A percentile compares a stretch with the other conserved stretches of the same genome.
These are phyloP conservation scores for Lolium rigidum DNA, from an alignment of 176 grass and related monocot species.

Conservation along the genomic window DNA sequence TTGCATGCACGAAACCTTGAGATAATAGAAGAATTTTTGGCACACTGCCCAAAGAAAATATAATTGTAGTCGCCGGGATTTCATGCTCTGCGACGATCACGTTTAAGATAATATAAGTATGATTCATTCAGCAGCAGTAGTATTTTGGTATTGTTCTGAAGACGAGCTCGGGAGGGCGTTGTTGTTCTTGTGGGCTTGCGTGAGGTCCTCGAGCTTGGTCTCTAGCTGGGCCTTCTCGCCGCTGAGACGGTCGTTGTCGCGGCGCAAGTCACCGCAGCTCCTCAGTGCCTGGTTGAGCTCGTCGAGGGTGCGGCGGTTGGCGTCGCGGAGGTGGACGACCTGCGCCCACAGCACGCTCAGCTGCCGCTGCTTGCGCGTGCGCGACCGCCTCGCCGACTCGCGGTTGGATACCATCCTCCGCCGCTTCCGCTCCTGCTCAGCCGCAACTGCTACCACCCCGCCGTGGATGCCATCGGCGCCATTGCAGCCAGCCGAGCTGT, in stretches of 20 bases:
- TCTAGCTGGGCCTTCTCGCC: slow-evolving; percentile 58
- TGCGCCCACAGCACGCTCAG: slow-evolving; percentile 70
- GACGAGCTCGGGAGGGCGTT: slow-evolving; percentile 11
- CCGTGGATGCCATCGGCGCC: slow-evolving; percentile 36
- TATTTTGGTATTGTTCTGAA: slow-evolving; percentile 28
- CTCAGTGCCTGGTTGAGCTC: slow-evolving; percentile 72
- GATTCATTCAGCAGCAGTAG: slow-evolving; percentile 41
- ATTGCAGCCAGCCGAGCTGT: slow-evolving; percentile 41
- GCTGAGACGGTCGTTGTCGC: slow-evolving; percentile 63
- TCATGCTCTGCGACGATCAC: no score
- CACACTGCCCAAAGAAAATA: no score
- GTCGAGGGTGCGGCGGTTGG: slow-evolving; percentile 74
- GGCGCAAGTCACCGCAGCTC: slow-evolving; percentile 41
- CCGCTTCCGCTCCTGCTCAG: slow-evolving; percentile 65
- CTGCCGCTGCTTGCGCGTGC: slow-evolving; percentile 94
- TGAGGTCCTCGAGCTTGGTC: slow-evolving; percentile 60
- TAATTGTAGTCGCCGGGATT: no score
- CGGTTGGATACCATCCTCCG: slow-evolving; percentile 95
- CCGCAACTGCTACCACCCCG: background rate
- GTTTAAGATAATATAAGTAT: background rate
- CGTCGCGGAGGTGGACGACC: slow-evolving; percentile 62
- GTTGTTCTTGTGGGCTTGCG: slow-evolving; percentile 32
- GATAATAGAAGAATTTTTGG: no score
- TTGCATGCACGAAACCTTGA: no score
- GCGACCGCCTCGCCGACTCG: slow-evolving; percentile 87